Evolutionary conservation across 768 basidiomycete genomes (phyloP).

Genomic region (Boletellus emodensis): DNA sequence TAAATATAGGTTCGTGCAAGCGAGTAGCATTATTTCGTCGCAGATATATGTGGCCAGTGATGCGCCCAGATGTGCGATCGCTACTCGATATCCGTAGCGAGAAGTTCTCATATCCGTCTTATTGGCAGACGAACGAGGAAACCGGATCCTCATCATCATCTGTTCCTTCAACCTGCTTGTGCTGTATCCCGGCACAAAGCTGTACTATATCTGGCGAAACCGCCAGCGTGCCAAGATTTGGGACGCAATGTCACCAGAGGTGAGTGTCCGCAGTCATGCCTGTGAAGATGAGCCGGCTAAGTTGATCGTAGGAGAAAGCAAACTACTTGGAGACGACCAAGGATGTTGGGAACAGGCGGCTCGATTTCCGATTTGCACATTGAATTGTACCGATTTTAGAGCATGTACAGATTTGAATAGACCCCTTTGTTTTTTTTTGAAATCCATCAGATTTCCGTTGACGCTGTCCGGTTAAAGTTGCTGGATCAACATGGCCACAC

Average conservation of each 20-base stretch:
- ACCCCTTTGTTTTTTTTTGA: too few relatives aligned
- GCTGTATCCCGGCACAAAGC: conserved; percentile 51
- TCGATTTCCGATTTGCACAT: conserved; percentile 64
- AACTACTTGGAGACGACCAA: conserved; percentile 40
- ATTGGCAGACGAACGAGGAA: conserved; percentile 51
- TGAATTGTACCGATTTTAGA: conserved; percentile 18
- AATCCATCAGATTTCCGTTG: too few relatives aligned
- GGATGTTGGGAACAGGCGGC: conserved; percentile 54
- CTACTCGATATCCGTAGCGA: not conserved
- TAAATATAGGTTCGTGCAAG: conserved; percentile 39
- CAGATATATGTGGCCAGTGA: conserved; percentile 59
- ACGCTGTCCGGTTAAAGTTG: too few relatives aligned
- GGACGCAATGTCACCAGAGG: conserved; percentile 53
- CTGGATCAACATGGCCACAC: too few relatives aligned
- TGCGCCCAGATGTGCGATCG: conserved; percentile 46
- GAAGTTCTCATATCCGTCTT: not conserved
- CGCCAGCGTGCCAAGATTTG: conserved; percentile 49
- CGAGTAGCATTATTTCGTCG: conserved; percentile 40
- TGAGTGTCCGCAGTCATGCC: conserved; percentile 11
- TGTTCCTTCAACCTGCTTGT: conserved; percentile 46
- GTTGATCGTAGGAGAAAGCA: conserved; percentile 43
- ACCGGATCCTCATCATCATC: conserved; percentile 51
- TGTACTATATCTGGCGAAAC: conserved; percentile 59
- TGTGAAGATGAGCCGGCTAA: not conserved
- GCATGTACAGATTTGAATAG: not conserved